A percentile compares a stretch with the other conserved stretches of the same genome.
phyloP scores from a whole-genome alignment of 1,284 basidiomycete genomes.

The Ganoderma meredithae region DNA sequence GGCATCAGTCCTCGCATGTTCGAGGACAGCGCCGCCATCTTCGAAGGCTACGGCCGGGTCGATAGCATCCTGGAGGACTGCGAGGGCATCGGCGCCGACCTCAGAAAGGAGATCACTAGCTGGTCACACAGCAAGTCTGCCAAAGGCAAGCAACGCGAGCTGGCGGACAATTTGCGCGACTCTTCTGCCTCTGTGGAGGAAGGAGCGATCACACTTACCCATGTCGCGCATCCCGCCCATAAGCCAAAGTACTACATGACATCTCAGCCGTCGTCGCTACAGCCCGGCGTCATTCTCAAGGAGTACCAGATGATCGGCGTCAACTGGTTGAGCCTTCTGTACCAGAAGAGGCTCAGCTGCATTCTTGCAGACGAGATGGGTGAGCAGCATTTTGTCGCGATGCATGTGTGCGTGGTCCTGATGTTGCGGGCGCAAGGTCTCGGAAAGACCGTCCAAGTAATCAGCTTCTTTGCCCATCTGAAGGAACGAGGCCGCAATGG shows the following conservation, averaged over 20 bases:
- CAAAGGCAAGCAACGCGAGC: conserved; percentile 53
- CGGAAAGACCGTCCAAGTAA: conserved; percentile 98
- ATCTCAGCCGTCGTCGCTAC: conserved; percentile 78
- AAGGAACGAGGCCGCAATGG: conserved; percentile 82
- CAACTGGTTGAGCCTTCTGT: conserved; percentile 95
- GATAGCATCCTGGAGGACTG: conserved; percentile 91
- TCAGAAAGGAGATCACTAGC: conserved; percentile 75
- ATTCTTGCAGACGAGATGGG: conserved; percentile 99
- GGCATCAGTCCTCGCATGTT: conserved; percentile 93
- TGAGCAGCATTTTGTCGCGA: conserved; percentile 46
- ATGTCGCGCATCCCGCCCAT: conserved; percentile 49
- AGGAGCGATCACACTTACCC: conserved; percentile 65
- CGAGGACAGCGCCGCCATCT: conserved; percentile 89
- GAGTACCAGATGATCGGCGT: conserved; percentile 98
- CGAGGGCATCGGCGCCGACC: conserved; percentile 80
- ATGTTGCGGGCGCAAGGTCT: conserved; percentile 58
- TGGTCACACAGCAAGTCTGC: conserved; percentile 65
- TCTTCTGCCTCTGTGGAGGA: conserved; percentile 50
- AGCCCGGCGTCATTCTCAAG: conserved; percentile 82
- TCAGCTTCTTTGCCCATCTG: conserved; percentile 92
- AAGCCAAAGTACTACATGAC: conserved; percentile 72
- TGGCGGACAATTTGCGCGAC: conserved; percentile 28
- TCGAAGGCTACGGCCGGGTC: conserved; percentile 90
- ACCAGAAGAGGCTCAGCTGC: conserved; percentile 84
- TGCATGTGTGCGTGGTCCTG: conserved; percentile 15